Percentiles rank a stretch among this genome's conserved stretches.
Conservation (phyloP, 257 asterid species). For the Solanum clarkiae region DNA sequence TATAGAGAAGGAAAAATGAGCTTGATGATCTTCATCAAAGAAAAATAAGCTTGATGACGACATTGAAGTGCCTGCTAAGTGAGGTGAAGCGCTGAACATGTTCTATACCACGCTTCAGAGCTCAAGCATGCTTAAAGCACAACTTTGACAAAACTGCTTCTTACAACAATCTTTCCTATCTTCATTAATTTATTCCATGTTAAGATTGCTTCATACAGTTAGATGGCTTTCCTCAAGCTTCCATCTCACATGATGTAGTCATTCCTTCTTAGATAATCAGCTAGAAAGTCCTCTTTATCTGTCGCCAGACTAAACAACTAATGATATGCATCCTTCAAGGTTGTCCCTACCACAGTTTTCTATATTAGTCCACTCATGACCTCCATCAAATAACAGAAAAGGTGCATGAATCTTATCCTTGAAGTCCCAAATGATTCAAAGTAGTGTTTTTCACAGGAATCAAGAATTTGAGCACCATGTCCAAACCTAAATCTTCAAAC, state of each 20-base stretch:
- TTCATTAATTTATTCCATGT: neutral
- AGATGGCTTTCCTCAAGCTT: neutral
- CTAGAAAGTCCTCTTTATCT: neutral
- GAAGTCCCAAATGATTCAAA: neutral
- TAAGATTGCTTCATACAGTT: neutral
- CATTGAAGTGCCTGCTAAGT: neutral
- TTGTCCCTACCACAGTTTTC: neutral
- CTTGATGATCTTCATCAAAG: neutral
- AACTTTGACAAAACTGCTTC: neutral
- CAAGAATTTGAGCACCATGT: neutral
- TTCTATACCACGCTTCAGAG: neutral
- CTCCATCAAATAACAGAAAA: neutral
- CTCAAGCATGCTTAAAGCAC: neutral
- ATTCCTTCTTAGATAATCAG: neutral
- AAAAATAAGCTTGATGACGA: neutral
- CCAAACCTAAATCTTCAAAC: neutral
- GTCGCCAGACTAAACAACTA: neutral
- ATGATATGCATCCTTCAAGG: neutral
- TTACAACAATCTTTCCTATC: neutral
- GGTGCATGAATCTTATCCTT: neutral
- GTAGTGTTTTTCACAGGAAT: neutral
- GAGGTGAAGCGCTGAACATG: neutral
- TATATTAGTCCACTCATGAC: neutral
- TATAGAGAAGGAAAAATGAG: neutral
- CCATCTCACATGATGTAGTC: neutral